Base-by-base conservation (phyloP, 306 rosid genomes). In the Ormosia semicastrata region DNA sequence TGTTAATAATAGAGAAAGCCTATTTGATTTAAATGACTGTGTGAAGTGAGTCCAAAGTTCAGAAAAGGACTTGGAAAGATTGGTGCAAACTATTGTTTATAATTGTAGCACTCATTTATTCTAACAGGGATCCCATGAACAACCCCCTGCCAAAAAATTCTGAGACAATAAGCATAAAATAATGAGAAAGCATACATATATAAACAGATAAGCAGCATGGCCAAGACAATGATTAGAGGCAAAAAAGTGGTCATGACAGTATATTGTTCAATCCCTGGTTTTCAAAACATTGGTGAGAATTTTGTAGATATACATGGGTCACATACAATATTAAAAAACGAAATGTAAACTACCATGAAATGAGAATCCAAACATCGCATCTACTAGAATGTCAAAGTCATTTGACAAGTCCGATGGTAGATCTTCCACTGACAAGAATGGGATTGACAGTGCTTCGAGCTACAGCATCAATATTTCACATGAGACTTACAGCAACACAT, bases 361-460 rank as follows among this genome's bases (percentile, higher is more conserved):
- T 12, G 98, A 95, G 94, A 95, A 95, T 63, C 99, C 98, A 84
- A 95, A 93, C 86, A 93, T 89, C 6, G 99, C 94, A 89, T 93
- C 98, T 4, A 92, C 72, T 85, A 93, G 73, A 82, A 95, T 69
- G 82, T 93, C 93, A 79, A 88, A 93, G 78, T 91, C 91, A 79
- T 86, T 83, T 36, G 97, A 86, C 73, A 91, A 85, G 86, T 95
- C 93, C 52, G 76, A 82, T 0, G 92, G 90, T 43, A 93, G 86
- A 85, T 93, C 97, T 76, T 95, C 97, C 81, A 89, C 94, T 1
- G 93, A 86, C 69, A 95, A 49, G 89, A 95, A 93, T 34, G 99
- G 97, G 78, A 93, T 82, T 33, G 96, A 88, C 62, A 95, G 83
- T 8, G 98, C 93, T 87, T 93, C 96, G 14, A 95, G 94, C 99